Evolutionary conservation across 192 early-diverging fungal genomes (phyloP), one percentile per base, ranked within the genome.

Genomic region (Coemansia sp.): DNA sequence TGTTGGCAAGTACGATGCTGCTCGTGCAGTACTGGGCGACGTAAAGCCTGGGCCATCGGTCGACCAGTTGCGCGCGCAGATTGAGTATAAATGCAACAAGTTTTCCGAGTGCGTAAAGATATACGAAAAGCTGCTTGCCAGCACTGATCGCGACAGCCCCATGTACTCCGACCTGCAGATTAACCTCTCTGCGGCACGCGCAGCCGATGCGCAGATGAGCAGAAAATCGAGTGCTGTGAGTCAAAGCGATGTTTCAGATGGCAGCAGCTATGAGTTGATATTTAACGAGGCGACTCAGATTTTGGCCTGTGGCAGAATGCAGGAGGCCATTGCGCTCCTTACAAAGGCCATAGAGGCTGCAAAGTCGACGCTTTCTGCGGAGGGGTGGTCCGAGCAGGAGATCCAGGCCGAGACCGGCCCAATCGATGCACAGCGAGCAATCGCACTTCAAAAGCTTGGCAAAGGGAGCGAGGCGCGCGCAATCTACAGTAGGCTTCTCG

Each of bases 61-160:
- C 4, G 53, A 56, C 40, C 43, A 49, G 15, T 39, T 76, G 53
- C 23, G 48, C 11, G 72, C 72, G 9, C 72, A 76, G 50, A 60
- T 76, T 58, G 66, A 66, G 20, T 76, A 69, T 67, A 76, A 69
- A 29, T 38, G 53, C 34, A 53, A 54, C 26, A 38, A 60, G 19
- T 76, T 61, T 53, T 34, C 41, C 13, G 56, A 67, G 29, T 74
- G 71, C 44, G 29, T 59, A 17, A 38, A 44, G 7, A 45, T 67
- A 17, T 74, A 74, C 53, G 23, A 62, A 19, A 24, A 8, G 24
- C 55, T 74, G 19, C 39, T 74, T 17, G 33, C 60, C 20, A 15
- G 24, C 13, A 9, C 41, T 1, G 71, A 55, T 3, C 27, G 20
- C 9, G 51, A 32, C 1, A 44, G 55, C 33, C 39, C 53, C 18